Evolutionary conservation across 78 protist species (phyloP).

Genomic region (Dictyostelium purpureum): DNA sequence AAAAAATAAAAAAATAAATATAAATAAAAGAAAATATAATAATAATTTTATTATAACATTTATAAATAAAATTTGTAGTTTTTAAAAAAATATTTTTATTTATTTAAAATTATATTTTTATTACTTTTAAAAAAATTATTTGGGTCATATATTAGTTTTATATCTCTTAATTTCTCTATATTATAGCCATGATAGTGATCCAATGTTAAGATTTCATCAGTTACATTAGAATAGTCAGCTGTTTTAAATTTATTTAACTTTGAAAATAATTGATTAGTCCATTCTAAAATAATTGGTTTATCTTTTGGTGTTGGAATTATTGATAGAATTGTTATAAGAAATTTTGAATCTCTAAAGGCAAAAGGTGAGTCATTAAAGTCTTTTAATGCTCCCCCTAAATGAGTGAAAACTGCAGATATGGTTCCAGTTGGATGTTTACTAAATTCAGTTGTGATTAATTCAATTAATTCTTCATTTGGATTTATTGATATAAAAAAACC

Average conservation of each 20-base stretch:
- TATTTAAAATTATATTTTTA: not conserved
- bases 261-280: not conserved
- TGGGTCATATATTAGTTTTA: slow-evolving; percentile 17
- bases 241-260: not conserved
- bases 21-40: not conserved
- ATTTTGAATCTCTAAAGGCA: not conserved
- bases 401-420: not conserved
- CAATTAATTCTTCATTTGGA: not conserved
- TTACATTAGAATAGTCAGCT: not conserved
- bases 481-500: not conserved
- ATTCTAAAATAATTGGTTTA: not conserved
- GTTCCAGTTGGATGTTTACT: not conserved
- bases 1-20: not conserved
- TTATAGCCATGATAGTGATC: not conserved
- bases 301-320: not conserved
- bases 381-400: not conserved
- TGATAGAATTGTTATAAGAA: not conserved
- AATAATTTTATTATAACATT: not conserved
- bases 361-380: not conserved
- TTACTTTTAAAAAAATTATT: not conserved
- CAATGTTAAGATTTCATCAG: not conserved
- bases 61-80: not conserved
- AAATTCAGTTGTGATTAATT: not conserved
- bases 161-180: not conserved
- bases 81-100: no score